Percentiles rank a stretch among this genome's conserved stretches.
Evolutionary conservation across 2,329 filamentous ascomycete genomes (phyloP).

Genomic region (Pseudogymnoascus sp.): DNA sequence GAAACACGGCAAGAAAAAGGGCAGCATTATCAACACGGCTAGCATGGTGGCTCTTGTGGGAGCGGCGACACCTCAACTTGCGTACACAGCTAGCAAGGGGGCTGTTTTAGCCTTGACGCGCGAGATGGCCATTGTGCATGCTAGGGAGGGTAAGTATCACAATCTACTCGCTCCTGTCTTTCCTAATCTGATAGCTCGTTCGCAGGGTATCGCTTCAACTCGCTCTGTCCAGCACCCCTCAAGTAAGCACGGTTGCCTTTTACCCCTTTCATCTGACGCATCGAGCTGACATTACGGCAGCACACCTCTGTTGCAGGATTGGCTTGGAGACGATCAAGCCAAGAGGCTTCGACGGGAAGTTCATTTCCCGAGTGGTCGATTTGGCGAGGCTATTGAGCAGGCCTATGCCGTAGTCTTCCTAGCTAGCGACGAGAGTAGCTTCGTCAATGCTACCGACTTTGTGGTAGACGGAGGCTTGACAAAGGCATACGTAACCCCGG

Average conservation of each 20-base stretch:
- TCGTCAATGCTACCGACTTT: slow-evolving; percentile 74
- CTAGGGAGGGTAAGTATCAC: slow-evolving; percentile 48
- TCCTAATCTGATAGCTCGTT: neutral
- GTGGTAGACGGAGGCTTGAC: slow-evolving; percentile 94
- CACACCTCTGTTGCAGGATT: slow-evolving; percentile 69
- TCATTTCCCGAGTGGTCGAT: slow-evolving; percentile 70
- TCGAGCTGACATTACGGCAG: neutral
- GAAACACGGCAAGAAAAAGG: slow-evolving; percentile 57
- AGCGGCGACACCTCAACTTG: slow-evolving; percentile 63
- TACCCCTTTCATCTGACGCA: neutral
- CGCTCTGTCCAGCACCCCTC: slow-evolving; percentile 65
- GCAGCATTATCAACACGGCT: slow-evolving; percentile 67
- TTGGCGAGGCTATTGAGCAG: slow-evolving; percentile 72
- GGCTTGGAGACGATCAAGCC: slow-evolving; percentile 63
- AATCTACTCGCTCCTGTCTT: neutral
- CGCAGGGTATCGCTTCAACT: slow-evolving; percentile 62
- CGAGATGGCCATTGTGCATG: slow-evolving; percentile 68
- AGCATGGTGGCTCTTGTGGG: slow-evolving; percentile 66
- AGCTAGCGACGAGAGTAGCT: slow-evolving; percentile 67
- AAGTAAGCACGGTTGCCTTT: slow-evolving; percentile 34
- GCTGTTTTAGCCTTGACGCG: slow-evolving; percentile 68
- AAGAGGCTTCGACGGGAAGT: slow-evolving; percentile 67
- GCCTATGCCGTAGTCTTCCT: slow-evolving; percentile 68
- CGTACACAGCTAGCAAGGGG: slow-evolving; percentile 71
- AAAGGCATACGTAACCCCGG: slow-evolving; percentile 74